phyloP scores from a whole-genome alignment of 768 basidiomycete genomes.

The Phanerochaete carnosa region DNA sequence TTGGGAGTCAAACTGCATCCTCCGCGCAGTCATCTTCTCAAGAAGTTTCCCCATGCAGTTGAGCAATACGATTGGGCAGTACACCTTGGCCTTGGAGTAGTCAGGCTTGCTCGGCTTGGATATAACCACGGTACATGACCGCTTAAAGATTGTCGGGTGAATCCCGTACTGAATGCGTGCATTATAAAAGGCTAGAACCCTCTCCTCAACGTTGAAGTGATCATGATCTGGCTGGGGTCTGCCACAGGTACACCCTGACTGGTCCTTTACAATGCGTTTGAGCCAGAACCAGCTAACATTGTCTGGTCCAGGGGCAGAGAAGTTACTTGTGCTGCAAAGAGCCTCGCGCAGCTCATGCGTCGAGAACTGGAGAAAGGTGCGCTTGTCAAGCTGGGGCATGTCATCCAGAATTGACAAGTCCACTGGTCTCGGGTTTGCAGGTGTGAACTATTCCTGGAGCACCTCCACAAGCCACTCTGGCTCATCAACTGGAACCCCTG shows the following conservation, averaged over 20 bases:
- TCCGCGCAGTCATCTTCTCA: constrained; percentile 17
- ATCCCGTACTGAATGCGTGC: constrained; percentile 8
- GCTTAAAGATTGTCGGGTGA: constrained; percentile 13
- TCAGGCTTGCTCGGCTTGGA: constrained; percentile 23
- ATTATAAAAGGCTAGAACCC: constrained; percentile 18
- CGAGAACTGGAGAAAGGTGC: constrained; percentile 7
- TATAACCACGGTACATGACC: constrained; percentile 16
- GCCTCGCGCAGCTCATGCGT: constrained; percentile 8
- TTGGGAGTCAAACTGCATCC: constrained; percentile 16
- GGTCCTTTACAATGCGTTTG: background rate
- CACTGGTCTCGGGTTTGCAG: background rate
- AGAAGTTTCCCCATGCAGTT: constrained; percentile 20
- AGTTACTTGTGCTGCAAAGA: background rate
- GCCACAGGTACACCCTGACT: background rate
- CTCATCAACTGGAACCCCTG: background rate
- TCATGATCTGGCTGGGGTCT: background rate
- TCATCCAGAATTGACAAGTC: constrained; percentile 7
- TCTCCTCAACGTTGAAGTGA: constrained; percentile 9
- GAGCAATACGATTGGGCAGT: constrained; percentile 24
- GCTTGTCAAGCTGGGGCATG: background rate
- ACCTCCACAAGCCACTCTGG: background rate
- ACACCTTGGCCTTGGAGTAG: no score
- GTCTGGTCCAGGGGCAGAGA: constrained; percentile 12
- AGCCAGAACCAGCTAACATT: constrained; percentile 6
- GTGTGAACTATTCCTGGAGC: constrained; percentile 9